These are phyloP conservation scores for Arbutus unedo DNA, from an alignment of 148 eudicot genomes.

Conservation along the genomic window DNA sequence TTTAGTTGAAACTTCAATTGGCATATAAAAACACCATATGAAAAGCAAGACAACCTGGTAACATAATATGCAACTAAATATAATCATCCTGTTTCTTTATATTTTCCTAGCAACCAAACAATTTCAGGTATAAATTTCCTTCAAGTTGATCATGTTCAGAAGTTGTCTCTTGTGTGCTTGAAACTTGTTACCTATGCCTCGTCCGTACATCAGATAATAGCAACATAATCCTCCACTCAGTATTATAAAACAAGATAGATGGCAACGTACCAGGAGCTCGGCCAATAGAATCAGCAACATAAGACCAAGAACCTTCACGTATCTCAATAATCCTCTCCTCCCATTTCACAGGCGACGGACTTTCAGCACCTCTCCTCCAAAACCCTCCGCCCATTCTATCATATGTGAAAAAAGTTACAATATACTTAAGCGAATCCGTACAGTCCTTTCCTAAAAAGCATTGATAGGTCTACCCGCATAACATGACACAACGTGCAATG, in stretches of 20 bases:
- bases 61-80: background rate
- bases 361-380: conserved; percentile 95
- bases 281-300: conserved; percentile 77
- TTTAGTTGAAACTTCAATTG: too few species aligned
- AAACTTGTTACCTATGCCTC: too few species aligned
- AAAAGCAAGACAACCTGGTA: background rate
- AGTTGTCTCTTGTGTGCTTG: too few species aligned
- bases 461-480: too few species aligned
- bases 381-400: conserved; percentile 75
- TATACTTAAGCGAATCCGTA: background rate
- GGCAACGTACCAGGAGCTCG: conserved; percentile 66
- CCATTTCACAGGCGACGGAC: conserved; percentile 70
- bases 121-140: too few species aligned
- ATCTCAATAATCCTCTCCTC: conserved; percentile 79
- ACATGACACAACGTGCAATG: too few species aligned
- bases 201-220: background rate
- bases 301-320: conserved; percentile 94
- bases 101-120: too few species aligned
- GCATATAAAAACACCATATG: too few species aligned
- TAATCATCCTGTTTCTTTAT: too few species aligned
- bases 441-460: background rate
- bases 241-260: background rate
- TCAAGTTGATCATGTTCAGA: too few species aligned
- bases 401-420: background rate
- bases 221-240: background rate